Base-by-base conservation (phyloP, 768 basidiomycete genomes). In the Panaeolus cyanescens region DNA sequence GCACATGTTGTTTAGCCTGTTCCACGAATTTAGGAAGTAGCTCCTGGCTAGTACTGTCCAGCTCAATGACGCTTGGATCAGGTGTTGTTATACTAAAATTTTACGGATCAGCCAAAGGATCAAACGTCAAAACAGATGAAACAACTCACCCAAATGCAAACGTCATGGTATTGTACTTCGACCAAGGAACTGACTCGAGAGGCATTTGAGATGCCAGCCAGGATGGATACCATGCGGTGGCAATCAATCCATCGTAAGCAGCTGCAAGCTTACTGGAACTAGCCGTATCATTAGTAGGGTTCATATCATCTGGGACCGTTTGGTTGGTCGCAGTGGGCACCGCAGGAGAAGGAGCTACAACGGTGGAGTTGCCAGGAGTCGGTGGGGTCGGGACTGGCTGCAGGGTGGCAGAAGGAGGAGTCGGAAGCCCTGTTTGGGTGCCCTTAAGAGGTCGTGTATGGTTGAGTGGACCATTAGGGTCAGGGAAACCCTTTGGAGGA, bases 61-160 rank as follows among this genome's bases (percentile, higher is more conserved):
- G 65, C 19, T 71, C 75, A 32, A 80, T 64, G 1, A 65, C 66
- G 39, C 69, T 68, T 22, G 72, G 68, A 61, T 80, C 74, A 15
- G 77, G 70, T 15, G 81, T 82, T 1, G 81, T 82, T 42, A 69
- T 65, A 17, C 78, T 80, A 62, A 22, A 36, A 13, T 59, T 13
- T 32, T 40, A n/a, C 33, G 53, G 61, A 32, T 55, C 32, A 55
- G 31, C 37, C 13, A 59, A 39, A 60, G 31, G 34, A 45, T n/a
- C n/a, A 22, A 31, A 28, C 54, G 32, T n/a, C 20, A 57, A 22
- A 31, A 36, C 31, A 50, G 17, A 54, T 50, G 30, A 32, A 22
- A 53, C 39, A 8, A 76, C 83, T 75, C 65, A 88, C 87, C 80
- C 87, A 64, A 89, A 88, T 40, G 86, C 80, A 71, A 86, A 89